Percentiles rank a stretch among this genome's conserved stretches.
Conservation (phyloP, 2,329 filamentous ascomycete genomes). For the Phyllosticta paracitricarpa region DNA sequence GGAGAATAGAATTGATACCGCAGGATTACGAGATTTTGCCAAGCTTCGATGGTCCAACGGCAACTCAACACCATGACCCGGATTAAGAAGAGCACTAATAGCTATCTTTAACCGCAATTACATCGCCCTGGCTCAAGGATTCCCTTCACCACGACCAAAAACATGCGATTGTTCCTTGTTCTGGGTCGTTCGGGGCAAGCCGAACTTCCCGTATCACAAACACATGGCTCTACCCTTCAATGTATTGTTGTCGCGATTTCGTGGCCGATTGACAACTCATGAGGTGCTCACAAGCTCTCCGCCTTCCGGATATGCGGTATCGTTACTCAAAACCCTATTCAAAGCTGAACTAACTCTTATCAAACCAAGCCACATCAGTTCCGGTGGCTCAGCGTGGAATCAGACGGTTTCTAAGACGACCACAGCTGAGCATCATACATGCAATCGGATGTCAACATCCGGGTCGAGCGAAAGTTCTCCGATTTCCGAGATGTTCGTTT, state of each 20-base stretch:
- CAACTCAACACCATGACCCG: background rate
- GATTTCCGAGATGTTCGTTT: background rate
- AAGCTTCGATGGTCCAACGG: background rate
- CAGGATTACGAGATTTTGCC: background rate
- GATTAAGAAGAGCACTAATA: background rate
- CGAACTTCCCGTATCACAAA: background rate
- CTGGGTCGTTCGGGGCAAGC: background rate
- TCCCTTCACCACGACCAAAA: background rate
- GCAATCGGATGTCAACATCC: background rate
- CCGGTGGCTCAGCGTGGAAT: background rate
- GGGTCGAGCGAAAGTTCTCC: background rate
- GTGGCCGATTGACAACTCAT: background rate
- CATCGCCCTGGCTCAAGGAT: background rate
- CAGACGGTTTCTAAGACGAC: background rate
- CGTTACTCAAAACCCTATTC: background rate
- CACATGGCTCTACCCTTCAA: background rate
- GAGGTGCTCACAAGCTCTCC: background rate
- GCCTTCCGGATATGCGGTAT: background rate
- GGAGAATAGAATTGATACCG: background rate
- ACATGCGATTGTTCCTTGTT: background rate
- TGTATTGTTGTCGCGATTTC: background rate
- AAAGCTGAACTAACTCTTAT: background rate
- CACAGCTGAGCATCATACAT: background rate
- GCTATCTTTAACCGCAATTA: background rate
- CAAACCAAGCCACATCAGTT: background rate